These are phyloP conservation scores for Penicillium mononematosum DNA, from an alignment of 495 filamentous ascomycete species.

Conservation along the genomic window DNA sequence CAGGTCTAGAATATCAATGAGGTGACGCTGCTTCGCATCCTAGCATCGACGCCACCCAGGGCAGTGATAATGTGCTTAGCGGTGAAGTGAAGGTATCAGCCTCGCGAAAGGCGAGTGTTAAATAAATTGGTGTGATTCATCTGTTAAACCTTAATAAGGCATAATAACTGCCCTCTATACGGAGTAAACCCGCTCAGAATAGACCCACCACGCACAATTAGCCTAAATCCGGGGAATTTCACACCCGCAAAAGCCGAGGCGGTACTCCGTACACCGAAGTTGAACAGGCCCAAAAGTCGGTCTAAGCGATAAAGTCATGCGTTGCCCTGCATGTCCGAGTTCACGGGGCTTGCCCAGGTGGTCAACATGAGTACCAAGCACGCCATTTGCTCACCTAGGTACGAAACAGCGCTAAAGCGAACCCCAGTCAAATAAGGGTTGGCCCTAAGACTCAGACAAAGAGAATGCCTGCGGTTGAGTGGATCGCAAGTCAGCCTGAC, in stretches of 20 bases:
- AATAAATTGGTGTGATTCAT: neutral
- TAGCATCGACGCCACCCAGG: neutral
- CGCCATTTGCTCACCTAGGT: neutral
- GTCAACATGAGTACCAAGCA: neutral
- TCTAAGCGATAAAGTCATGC: neutral
- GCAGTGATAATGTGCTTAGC: conserved; percentile 19
- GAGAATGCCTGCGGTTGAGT: neutral
- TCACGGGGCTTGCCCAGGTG: neutral
- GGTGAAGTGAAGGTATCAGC: conserved; percentile 8
- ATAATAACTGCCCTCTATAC: neutral
- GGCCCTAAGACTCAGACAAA: neutral
- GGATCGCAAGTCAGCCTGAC: neutral
- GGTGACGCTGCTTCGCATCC: neutral
- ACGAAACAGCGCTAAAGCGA: neutral
- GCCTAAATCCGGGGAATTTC: neutral
- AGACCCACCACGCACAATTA: neutral
- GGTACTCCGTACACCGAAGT: neutral
- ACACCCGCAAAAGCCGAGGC: neutral
- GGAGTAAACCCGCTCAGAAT: neutral
- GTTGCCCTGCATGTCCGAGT: neutral
- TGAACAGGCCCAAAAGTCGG: neutral
- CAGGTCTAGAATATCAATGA: conserved; percentile 6
- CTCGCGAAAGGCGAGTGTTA: neutral
- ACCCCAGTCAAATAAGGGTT: neutral
- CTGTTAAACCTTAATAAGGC: neutral